Percentiles rank a stretch among this genome's conserved stretches.
phyloP scores from a whole-genome alignment of 257 asterid species.

The Schizonepeta tenuifolia region DNA sequence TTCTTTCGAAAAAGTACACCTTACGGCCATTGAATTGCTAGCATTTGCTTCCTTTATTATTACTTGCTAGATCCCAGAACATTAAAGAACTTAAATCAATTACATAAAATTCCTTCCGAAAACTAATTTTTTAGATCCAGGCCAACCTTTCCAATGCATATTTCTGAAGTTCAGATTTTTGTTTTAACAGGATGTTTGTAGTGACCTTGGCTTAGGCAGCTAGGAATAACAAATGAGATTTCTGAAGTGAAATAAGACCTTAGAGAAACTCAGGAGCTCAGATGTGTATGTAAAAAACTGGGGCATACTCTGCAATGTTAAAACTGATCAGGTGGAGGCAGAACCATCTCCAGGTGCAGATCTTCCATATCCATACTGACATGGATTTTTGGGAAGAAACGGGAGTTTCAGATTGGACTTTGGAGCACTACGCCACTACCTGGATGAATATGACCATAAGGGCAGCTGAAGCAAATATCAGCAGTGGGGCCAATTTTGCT shows the following conservation, averaged over 20 bases:
- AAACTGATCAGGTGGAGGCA: conserved; percentile 3
- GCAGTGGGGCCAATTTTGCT: conserved; percentile 21
- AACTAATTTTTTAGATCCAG: not conserved
- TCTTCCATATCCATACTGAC: not conserved
- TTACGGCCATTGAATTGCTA: not conserved
- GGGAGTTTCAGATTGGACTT: not conserved
- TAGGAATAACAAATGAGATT: not conserved
- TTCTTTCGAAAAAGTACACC: not conserved
- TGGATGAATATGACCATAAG: conserved; percentile 12
- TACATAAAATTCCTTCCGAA: not conserved
- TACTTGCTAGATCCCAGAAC: conserved; percentile 18
- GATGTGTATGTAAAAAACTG: not conserved
- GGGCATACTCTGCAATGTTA: not conserved
- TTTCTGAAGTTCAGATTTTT: not conserved
- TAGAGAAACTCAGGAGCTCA: not conserved
- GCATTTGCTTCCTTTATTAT: not conserved
- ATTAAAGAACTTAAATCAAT: not conserved
- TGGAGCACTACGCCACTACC: not conserved
- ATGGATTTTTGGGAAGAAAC: not conserved
- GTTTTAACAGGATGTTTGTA: not conserved
- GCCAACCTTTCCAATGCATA: not conserved
- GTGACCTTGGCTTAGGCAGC: conserved; percentile 11
- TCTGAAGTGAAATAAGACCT: not conserved
- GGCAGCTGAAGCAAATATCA: conserved; percentile 13
- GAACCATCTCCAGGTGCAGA: conserved; percentile 14